A percentile compares a stretch with the other conserved stretches of the same genome.
Evolutionary conservation across 2,329 filamentous ascomycete species (phyloP).

Genomic region (Coleophoma crateriformis): DNA sequence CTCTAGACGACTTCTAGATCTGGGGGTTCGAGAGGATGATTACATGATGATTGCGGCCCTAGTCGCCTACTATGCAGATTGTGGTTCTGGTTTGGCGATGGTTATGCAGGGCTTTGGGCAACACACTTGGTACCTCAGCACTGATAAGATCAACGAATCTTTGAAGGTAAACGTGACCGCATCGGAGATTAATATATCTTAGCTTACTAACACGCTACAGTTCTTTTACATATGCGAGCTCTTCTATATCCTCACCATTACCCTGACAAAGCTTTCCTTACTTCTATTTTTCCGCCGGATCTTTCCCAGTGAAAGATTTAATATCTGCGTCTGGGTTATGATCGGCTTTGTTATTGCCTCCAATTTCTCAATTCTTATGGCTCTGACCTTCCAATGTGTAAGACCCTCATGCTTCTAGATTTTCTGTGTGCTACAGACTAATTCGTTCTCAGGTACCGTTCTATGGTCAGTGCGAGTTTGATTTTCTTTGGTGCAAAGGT

Average conservation of each 20-base stretch:
- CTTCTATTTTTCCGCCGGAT: constrained; percentile 9
- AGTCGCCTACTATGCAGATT: background rate
- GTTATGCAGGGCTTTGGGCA: constrained; percentile 5
- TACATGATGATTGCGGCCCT: constrained; percentile 7
- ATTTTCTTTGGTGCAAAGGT: too few species aligned
- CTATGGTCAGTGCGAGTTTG: too few species aligned
- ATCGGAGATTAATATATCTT: too few species aligned
- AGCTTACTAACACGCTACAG: background rate
- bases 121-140: constrained; percentile 6
- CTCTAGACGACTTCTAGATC: constrained; percentile 1
- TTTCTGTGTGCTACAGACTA: too few species aligned
- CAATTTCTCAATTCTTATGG: constrained; percentile 1
- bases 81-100: constrained; percentile 1
- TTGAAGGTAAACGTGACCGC: background rate
- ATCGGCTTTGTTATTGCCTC: constrained; percentile 1
- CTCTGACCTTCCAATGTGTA: constrained; percentile 9
- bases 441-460: too few species aligned
- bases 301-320: constrained; percentile 2
- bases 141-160: background rate
- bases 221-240: constrained; percentile 6
- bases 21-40: constrained; percentile 8
- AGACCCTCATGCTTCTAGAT: background rate
- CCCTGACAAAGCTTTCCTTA: constrained; percentile 6
- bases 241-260: constrained; percentile 4
- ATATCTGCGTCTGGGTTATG: background rate